Evolutionary conservation across 1,139 yeast species (phyloP).

Genomic region (Hansenula sp.): DNA sequence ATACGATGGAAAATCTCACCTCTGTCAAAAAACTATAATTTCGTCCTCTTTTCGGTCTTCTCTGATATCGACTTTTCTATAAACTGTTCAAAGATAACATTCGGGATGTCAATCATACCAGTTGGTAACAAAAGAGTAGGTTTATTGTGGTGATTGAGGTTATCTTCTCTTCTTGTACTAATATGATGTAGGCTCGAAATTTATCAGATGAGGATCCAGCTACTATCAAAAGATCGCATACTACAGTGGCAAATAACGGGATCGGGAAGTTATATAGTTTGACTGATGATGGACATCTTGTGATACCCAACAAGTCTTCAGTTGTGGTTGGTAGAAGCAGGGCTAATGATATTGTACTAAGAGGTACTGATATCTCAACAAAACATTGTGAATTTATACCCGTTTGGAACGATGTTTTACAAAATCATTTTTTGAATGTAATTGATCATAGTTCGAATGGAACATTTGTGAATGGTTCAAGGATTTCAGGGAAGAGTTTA

Average conservation of each 20-base stretch:
- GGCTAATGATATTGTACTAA: slow-evolving; percentile 52
- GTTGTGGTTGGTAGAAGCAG: slow-evolving; percentile 55
- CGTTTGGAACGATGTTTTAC: slow-evolving; percentile 30
- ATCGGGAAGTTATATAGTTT: slow-evolving; percentile 16
- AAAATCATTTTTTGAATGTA: slow-evolving; percentile 40
- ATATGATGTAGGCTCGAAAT: neutral
- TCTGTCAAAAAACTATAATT: too few relatives aligned
- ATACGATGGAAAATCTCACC: too few relatives aligned
- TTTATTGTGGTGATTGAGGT: neutral
- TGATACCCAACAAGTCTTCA: slow-evolving; percentile 4
- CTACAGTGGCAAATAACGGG: slow-evolving; percentile 3
- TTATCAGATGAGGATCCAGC: neutral
- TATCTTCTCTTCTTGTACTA: neutral
- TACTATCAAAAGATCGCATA: neutral
- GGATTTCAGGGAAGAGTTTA: slow-evolving; percentile 44
- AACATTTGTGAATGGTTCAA: slow-evolving; percentile 56
- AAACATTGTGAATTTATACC: slow-evolving; percentile 54
- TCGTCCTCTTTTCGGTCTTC: too few relatives aligned
- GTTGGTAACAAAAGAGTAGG: neutral
- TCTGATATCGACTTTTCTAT: too few relatives aligned
- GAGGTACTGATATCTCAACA: slow-evolving; percentile 63
- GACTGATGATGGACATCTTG: slow-evolving; percentile 7
- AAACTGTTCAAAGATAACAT: too few relatives aligned
- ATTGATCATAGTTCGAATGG: slow-evolving; percentile 68
- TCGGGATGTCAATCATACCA: neutral